phyloP scores from a whole-genome alignment of 345 rosid species.

The Salix viminalis region DNA sequence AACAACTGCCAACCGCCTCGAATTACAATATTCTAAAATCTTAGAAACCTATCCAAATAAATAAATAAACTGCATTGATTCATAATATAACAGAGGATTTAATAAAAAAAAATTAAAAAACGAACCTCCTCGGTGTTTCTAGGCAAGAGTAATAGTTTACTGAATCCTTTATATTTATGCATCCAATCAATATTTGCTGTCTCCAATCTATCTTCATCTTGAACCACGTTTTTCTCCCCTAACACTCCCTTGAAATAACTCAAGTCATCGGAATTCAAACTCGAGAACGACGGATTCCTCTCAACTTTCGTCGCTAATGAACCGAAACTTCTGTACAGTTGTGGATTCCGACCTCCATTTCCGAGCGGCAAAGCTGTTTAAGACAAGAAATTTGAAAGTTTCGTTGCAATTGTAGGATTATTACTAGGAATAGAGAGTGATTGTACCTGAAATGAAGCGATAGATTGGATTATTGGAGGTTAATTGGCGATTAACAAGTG shows the following conservation, averaged over 20 bases:
- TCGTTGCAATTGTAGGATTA: neutral
- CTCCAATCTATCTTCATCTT: slow-evolving; percentile 69
- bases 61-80: neutral
- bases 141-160: slow-evolving; percentile 82
- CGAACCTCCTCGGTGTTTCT: slow-evolving; percentile 65
- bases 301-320: slow-evolving; percentile 34
- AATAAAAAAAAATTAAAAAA: neutral
- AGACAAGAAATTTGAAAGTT: no score
- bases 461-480: neutral
- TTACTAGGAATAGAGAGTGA: neutral
- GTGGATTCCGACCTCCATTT: slow-evolving; percentile 17
- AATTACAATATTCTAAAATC: slow-evolving; percentile 74
- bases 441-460: slow-evolving; percentile 1
- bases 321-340: slow-evolving; percentile 37
- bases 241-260: slow-evolving; percentile 56
- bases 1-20: slow-evolving; percentile 81
- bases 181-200: slow-evolving; percentile 91
- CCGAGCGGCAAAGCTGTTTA: neutral
- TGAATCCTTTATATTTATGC: slow-evolving; percentile 73
- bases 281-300: slow-evolving; percentile 65
- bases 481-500: slow-evolving; percentile 25
- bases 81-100: neutral
- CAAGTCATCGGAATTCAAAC: slow-evolving; percentile 58
- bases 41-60: slow-evolving; percentile 54
- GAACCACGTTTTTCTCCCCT: slow-evolving; percentile 67